Conservation (phyloP, 2,329 filamentous ascomycete species). For the Allantophomopsis lycopodina region DNA sequence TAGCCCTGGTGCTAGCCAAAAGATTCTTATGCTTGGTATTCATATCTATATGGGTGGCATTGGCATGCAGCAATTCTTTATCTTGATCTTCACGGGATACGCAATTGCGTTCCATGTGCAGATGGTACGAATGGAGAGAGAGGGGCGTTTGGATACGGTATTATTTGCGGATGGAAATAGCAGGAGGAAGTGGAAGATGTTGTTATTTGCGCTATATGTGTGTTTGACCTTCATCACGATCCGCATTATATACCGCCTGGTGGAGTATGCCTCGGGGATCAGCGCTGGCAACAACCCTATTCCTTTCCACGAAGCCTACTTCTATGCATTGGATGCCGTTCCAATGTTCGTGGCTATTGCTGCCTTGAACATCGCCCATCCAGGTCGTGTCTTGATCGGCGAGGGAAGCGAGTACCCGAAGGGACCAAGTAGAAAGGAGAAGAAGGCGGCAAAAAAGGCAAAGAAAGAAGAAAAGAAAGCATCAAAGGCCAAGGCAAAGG, state of each 20-base stretch:
- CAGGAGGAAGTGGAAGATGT: slow-evolving; percentile 9
- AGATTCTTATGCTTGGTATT: slow-evolving; percentile 19
- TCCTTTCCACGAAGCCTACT: slow-evolving; percentile 35
- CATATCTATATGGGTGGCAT: slow-evolving; percentile 39
- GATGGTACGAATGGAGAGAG: slow-evolving; percentile 5
- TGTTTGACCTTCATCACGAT: slow-evolving; percentile 10
- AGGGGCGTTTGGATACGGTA: slow-evolving; percentile 1
- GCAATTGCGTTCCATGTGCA: slow-evolving; percentile 27
- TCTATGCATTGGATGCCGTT: slow-evolving; percentile 34
- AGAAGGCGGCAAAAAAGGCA: slow-evolving; percentile 22
- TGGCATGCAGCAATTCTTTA: slow-evolving; percentile 34
- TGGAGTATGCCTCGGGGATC: slow-evolving; percentile 36
- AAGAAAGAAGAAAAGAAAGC: slow-evolving; percentile 20
- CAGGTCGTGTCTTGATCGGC: slow-evolving; percentile 30
- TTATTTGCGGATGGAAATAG: slow-evolving; percentile 6
- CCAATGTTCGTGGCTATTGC: slow-evolving; percentile 37
- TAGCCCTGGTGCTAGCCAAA: slow-evolving; percentile 15
- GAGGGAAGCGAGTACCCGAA: slow-evolving; percentile 29
- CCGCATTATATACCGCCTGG: slow-evolving; percentile 46
- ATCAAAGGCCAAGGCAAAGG: slow-evolving; percentile 14
- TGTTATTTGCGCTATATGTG: neutral
- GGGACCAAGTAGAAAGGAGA: slow-evolving; percentile 28
- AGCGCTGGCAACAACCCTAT: slow-evolving; percentile 23
- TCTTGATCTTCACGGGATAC: slow-evolving; percentile 29
- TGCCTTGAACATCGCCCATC: slow-evolving; percentile 30